Base-by-base conservation (phyloP, 2,329 filamentous ascomycete genomes). In the Fusarium anguioides region DNA sequence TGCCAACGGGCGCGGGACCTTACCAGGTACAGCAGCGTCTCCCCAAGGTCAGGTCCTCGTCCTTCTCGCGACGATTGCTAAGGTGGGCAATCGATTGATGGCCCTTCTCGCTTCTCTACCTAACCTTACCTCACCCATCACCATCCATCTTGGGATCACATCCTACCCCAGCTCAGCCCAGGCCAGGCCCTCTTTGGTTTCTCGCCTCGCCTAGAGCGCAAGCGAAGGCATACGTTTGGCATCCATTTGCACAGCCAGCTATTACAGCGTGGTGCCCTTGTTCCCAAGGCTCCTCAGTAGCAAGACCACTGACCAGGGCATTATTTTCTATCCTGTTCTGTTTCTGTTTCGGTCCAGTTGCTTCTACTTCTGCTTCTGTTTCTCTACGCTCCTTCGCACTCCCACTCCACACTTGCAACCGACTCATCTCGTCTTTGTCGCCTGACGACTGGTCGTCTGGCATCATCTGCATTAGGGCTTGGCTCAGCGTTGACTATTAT, bases 361-460 rank as follows among this genome's bases (percentile, higher is more conserved):
- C 48, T 60, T 23, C 51, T 39, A 53, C 51, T 68, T 55, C 64
- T 60, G 54, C 42, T 51, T 72, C 63, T 66, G 46, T 56, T 73
- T 74, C 72, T 74, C 64, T 64, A 73, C 72, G 53, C 69, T 74
- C 72, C 72, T 74, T 72, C 67, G 58, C 62, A 66, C 58, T 57
- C 37, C 51, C 66, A 64, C 49, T 61, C 55, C 51, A 61, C 62
- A 68, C 57, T 68, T 69, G 62, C 53, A 55, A 54, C 49, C 46
- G 51, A 35, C 42, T 60, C 54, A 60, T 64, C 42, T 45, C 41
- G 37, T 69, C 70, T 70, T 52, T 68, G 55, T 69, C 64, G 69
- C 72, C 69, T 60, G 72, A 72, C 72, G 72, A 73, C 72, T 73
- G 72, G 72, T 74, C 72, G 72, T 74, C 72, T 74, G 59, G 72